Evolutionary conservation across 805 yeast genomes (phyloP), one percentile per base, ranked within the genome.

Genomic region (Nakazawaea pomicola): DNA sequence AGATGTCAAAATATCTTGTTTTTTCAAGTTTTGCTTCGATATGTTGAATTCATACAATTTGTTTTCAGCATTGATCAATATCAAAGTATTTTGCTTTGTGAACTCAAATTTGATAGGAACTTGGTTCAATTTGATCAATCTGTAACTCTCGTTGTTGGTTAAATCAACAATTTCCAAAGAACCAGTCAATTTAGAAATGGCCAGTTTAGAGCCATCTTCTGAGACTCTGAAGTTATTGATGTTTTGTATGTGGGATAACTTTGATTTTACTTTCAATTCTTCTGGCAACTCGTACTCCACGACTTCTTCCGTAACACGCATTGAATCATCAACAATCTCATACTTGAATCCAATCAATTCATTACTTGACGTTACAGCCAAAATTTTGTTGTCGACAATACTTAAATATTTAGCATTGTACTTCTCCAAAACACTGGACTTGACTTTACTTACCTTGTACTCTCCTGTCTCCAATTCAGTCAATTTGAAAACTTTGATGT

Each of bases 1-100:
- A 8, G 70, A 54, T 0, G 96, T 82, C 49, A 78, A 67, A 36
- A 75, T 56, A 21, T 60, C 56, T 18, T 43, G 42, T 11, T 36
- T 37, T 23, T 41, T 40, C 16, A 34, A 34, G 8, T 43, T 44
- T 8, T 46, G n/a, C 14, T 7, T 44, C 8, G 41, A 47, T 14
- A 70, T 49, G 38, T 74, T 70, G 51, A 87, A 81, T 62, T 89
- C 97, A 46, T 73, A 74, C 18, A 93, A 58, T 52, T 76, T 80
- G 57, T 83, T 84, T 38, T 87, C 95, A 36, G 83, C 76, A 2
- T 91, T 78, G 16, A 82, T 72, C 9, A 82, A 78, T 14, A 83
- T 56, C 27, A 89, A 63, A 2, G 84, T 74, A 23, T 65, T 62
- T 36, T 57, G 53, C 2, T 59, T 53, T 2, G 83, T 67, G 53